These are phyloP conservation scores for Aciculoconidium aculeatum DNA, from an alignment of 805 yeast species.

Conservation along the genomic window DNA sequence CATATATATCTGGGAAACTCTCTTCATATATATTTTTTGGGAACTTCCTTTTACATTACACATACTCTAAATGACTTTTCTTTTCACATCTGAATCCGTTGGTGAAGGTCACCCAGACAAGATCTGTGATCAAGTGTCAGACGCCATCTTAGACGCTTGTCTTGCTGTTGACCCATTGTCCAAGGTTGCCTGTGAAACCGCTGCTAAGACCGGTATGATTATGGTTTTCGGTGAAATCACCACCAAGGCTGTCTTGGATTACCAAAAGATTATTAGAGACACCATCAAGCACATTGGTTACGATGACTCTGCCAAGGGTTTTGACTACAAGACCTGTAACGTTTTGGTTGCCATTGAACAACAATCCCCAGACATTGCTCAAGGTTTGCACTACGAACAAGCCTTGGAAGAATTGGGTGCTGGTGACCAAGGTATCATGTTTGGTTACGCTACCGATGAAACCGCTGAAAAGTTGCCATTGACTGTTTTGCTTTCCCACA, in stretches of 20 bases:
- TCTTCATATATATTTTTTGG: too few relatives aligned
- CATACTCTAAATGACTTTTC: too few relatives aligned
- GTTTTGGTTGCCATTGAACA: constrained; percentile 98
- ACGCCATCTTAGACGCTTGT: constrained; percentile 97
- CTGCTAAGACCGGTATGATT: constrained; percentile 98
- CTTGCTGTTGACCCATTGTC: constrained; percentile 92
- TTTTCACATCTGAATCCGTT: constrained; percentile 82
- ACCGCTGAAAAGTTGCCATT: constrained; percentile 96
- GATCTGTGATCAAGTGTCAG: constrained; percentile 98
- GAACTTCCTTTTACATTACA: too few relatives aligned
- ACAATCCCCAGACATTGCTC: constrained; percentile 98
- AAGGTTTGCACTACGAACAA: constrained; percentile 96
- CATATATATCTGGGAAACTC: too few relatives aligned
- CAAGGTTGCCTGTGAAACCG: constrained; percentile 99
- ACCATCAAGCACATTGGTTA: constrained; percentile 98
- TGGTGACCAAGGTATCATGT: constrained; percentile 99
- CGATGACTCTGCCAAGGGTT: constrained; percentile 93
- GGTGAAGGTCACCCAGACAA: constrained; percentile 95
- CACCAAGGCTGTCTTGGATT: constrained; percentile 91
- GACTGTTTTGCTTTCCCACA: constrained; percentile 90
- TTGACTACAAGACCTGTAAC: constrained; percentile 98
- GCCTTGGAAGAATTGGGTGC: constrained; percentile 97
- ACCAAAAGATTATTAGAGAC: constrained; percentile 96
- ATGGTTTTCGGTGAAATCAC: constrained; percentile 99
- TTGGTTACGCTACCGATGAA: constrained; percentile 99